Evolutionary conservation across 306 rosid genomes (phyloP).

Genomic region (Myrica gale): DNA sequence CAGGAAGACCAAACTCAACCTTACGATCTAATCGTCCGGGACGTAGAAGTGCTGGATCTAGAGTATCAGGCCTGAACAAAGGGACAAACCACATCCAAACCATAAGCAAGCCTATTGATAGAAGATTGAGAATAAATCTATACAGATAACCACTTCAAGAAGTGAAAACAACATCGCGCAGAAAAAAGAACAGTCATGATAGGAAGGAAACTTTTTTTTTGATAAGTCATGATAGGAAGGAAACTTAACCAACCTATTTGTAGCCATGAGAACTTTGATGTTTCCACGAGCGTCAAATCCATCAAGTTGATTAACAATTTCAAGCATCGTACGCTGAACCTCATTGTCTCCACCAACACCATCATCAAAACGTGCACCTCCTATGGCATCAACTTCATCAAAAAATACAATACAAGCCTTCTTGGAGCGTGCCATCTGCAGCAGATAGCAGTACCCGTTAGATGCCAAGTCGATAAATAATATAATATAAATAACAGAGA

Average conservation of each 20-base stretch:
- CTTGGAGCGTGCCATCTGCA: slow-evolving; percentile 97
- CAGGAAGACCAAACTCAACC: slow-evolving; percentile 99
- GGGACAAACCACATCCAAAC: slow-evolving; percentile 16
- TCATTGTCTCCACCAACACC: slow-evolving; percentile 98
- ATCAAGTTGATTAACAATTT: slow-evolving; percentile 96
- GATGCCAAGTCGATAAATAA: slow-evolving; percentile 1
- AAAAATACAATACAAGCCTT: slow-evolving; percentile 96
- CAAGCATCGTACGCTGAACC: slow-evolving; percentile 98
- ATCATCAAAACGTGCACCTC: slow-evolving; percentile 97
- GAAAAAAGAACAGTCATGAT: no score
- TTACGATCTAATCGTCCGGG: slow-evolving; percentile 97
- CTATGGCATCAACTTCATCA: slow-evolving; percentile 99
- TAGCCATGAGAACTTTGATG: slow-evolving; percentile 97
- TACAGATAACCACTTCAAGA: background rate
- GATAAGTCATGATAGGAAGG: no score
- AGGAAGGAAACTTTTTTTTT: background rate
- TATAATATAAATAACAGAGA: slow-evolving; percentile 10
- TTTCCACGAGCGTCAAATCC: slow-evolving; percentile 99
- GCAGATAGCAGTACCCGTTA: slow-evolving; percentile 20
- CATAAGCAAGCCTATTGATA: background rate
- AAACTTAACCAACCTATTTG: slow-evolving; percentile 67
- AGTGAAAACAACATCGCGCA: background rate
- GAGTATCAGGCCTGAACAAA: slow-evolving; percentile 85
- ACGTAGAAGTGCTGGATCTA: slow-evolving; percentile 91
- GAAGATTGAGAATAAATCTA: background rate